Evolutionary conservation across 192 early-diverging fungal genomes (phyloP).

Genomic region (Coemansia sp.): DNA sequence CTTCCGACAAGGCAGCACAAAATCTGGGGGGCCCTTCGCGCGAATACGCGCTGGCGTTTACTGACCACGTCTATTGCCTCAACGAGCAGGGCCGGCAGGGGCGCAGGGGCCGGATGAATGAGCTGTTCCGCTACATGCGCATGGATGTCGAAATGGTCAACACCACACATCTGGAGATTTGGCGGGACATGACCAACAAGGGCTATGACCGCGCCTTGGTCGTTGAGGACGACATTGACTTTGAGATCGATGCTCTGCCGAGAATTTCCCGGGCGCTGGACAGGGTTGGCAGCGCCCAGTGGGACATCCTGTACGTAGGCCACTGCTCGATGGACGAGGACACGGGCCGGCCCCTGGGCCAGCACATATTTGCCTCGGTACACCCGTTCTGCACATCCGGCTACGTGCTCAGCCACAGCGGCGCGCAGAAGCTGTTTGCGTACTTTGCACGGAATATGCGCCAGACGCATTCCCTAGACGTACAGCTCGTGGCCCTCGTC

Average conservation of each 20-base stretch:
- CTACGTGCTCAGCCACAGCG: conserved; percentile 35
- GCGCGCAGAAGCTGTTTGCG: conserved; percentile 40
- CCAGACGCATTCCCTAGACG: conserved; percentile 25
- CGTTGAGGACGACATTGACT: conserved; percentile 49
- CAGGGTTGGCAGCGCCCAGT: conserved; percentile 1
- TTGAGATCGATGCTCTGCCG: conserved; percentile 25
- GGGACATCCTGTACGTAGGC: conserved; percentile 47
- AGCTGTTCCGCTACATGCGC: conserved; percentile 30
- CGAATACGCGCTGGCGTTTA: conserved; percentile 17
- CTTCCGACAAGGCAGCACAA: too few species aligned
- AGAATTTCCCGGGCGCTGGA: conserved; percentile 13
- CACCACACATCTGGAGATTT: conserved; percentile 26
- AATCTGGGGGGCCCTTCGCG: not conserved
- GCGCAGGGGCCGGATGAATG: conserved; percentile 28
- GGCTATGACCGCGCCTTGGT: conserved; percentile 30
- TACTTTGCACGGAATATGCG: conserved; percentile 22
- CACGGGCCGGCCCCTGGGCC: not conserved
- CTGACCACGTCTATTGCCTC: conserved; percentile 45
- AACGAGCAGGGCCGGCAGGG: conserved; percentile 16
- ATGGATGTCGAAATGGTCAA: conserved; percentile 23
- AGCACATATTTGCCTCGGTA: conserved; percentile 10
- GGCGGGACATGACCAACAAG: conserved; percentile 41
- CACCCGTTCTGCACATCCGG: conserved; percentile 47
- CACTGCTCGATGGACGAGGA: conserved; percentile 48
- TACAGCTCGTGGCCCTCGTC: conserved; percentile 35